Conservation (phyloP, 768 basidiomycete species). For the Rhodotorula diobovata region DNA sequence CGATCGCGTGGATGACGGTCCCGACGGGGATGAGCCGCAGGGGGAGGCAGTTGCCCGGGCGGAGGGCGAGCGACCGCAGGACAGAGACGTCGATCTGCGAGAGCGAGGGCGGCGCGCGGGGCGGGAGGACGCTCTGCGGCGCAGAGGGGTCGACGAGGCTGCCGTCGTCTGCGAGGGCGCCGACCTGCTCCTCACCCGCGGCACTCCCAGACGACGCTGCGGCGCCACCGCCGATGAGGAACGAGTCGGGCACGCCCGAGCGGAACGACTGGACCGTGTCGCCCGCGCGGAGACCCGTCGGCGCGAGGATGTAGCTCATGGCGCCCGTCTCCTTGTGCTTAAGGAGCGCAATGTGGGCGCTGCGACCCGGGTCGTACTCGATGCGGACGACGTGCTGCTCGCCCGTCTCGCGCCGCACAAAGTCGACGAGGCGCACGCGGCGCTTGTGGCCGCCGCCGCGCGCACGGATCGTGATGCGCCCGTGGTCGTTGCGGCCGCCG, state of each 20-base stretch:
- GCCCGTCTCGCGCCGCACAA: constrained; percentile 69
- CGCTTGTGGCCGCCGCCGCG: constrained; percentile 87
- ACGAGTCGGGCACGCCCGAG: constrained; percentile 31
- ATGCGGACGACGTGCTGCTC: constrained; percentile 85
- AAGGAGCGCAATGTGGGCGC: constrained; percentile 88
- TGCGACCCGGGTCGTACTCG: constrained; percentile 92
- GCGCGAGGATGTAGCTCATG: constrained; percentile 79
- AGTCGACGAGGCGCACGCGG: constrained; percentile 82
- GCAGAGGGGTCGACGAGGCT: constrained; percentile 8
- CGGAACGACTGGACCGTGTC: constrained; percentile 82
- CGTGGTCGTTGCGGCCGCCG: constrained; percentile 79
- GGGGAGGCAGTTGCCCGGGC: constrained; percentile 88
- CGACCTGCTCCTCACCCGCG: neutral
- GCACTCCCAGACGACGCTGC: neutral
- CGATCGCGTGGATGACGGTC: constrained; percentile 82
- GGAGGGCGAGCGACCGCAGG: constrained; percentile 74
- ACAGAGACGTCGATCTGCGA: constrained; percentile 72
- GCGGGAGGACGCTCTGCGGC: constrained; percentile 21
- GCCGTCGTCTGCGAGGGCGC: no score
- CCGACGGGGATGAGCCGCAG: constrained; percentile 85
- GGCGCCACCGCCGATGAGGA: constrained; percentile 8
- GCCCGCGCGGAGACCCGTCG: constrained; percentile 81
- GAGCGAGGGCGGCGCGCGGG: constrained; percentile 25
- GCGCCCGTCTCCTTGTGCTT: constrained; percentile 60
- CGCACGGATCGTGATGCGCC: constrained; percentile 78